phyloP scores from a whole-genome alignment of 352 stramenopile genomes.

The Aphanomyces euteiches region DNA sequence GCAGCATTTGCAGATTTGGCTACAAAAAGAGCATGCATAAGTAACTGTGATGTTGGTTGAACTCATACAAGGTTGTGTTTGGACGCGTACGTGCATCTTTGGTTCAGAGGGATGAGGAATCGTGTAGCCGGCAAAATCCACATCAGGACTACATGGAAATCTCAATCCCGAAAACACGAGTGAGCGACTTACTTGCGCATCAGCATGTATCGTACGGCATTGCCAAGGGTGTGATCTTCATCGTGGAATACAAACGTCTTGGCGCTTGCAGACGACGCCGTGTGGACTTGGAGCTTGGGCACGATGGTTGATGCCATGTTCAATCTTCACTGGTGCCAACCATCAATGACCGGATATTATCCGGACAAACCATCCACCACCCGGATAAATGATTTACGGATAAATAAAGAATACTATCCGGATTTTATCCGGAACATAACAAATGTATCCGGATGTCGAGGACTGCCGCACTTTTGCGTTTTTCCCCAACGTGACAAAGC shows the following conservation, averaged over 20 bases:
- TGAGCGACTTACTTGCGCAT: constrained; percentile 72
- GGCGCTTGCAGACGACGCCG: constrained; percentile 69
- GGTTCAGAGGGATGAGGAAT: constrained; percentile 94
- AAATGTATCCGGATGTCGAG: too few species aligned
- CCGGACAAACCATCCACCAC: neutral
- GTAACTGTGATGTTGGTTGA: constrained; percentile 11
- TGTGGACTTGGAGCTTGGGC: constrained; percentile 74
- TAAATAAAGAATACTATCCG: too few species aligned
- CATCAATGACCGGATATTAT: constrained; percentile 19
- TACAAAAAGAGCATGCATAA: constrained; percentile 6
- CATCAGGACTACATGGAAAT: constrained; percentile 58
- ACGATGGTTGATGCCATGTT: constrained; percentile 12
- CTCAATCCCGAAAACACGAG: neutral
- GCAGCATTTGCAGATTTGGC: constrained; percentile 44
- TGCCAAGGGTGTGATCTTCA: constrained; percentile 89
- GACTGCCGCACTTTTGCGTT: too few species aligned
- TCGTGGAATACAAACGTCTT: constrained; percentile 88
- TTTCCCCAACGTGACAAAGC: neutral
- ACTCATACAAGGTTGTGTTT: constrained; percentile 68
- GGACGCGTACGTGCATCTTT: constrained; percentile 92
- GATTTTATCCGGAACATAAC: too few species aligned
- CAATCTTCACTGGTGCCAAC: constrained; percentile 1
- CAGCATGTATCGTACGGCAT: constrained; percentile 87
- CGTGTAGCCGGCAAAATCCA: constrained; percentile 94
- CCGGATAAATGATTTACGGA: neutral